These are phyloP conservation scores for Didymella exigua DNA, from an alignment of 2,329 filamentous ascomycete genomes.

Conservation along the genomic window DNA sequence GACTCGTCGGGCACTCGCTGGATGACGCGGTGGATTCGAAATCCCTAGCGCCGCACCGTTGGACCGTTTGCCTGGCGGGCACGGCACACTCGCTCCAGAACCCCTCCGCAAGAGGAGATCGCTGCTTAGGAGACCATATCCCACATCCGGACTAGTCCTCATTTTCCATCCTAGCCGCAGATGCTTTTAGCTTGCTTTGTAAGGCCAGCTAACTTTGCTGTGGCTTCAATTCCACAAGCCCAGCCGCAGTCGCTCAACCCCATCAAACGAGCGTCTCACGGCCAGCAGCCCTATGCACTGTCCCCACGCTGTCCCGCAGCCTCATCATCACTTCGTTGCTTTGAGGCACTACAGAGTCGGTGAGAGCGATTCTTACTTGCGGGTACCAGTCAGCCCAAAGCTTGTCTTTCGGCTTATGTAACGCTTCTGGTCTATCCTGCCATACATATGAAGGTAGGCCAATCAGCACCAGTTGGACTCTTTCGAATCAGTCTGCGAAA, in stretches of 20 bases:
- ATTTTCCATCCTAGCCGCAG: conserved; percentile 14
- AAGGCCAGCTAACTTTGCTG: conserved; percentile 18
- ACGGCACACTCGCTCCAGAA: conserved; percentile 17
- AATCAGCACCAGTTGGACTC: conserved; percentile 12
- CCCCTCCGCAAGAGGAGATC: conserved; percentile 22
- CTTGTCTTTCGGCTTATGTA: conserved; percentile 22
- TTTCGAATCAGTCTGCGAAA: conserved; percentile 7
- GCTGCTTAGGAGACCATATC: conserved; percentile 31
- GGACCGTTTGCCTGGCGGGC: conserved; percentile 14
- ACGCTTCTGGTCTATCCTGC: not conserved
- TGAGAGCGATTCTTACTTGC: conserved; percentile 24
- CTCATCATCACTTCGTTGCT: conserved; percentile 37
- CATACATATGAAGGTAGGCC: not conserved
- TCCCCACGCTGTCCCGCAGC: conserved; percentile 33
- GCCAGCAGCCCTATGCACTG: conserved; percentile 37
- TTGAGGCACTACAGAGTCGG: conserved; percentile 27
- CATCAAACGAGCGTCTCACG: conserved; percentile 29
- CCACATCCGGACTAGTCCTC: conserved; percentile 27
- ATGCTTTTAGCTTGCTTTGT: conserved; percentile 29
- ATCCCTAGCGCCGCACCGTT: conserved; percentile 27
- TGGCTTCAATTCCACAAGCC: conserved; percentile 6
- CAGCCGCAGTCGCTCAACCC: conserved; percentile 23
- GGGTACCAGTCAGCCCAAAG: conserved; percentile 32
- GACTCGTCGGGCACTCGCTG: conserved; percentile 23
- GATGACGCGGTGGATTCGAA: conserved; percentile 19